Base-by-base conservation (phyloP, 495 filamentous ascomycete species). In the Talaromyces borbonicus region DNA sequence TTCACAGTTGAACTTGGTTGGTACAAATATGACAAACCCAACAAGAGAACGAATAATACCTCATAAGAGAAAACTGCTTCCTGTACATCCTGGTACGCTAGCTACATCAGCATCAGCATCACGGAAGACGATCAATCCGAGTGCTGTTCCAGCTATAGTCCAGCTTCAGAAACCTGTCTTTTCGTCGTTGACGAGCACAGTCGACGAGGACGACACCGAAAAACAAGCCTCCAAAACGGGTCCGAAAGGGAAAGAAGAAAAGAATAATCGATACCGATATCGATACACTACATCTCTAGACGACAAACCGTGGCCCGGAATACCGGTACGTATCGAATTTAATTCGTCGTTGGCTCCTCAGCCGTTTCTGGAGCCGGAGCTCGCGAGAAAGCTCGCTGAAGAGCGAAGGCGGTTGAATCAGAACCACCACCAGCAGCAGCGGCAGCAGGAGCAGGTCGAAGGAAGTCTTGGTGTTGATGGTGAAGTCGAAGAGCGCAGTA, bases 331-430 rank as follows among this genome's bases (percentile, higher is more conserved):
- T 3, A 43, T 47, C 20, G 54, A 55, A 43, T 51, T 55, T n/a
- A 49, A 60, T 46, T 57, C 60, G 2, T 51, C 49, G 23, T 25
- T 18, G 22, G 45, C 47, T 36, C 52, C 56, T 35, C 59, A 65
- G 43, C 61, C 56, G 25, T 62, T 65, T 32, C 46, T 65, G 19
- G 57, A 65, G 46, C 54, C 57, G 27, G 54, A 12, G 25, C 8
- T 49, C 14, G 52, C 55, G 43, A 53, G 49, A n/a, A 41, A 4
- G 11, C 14, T 26, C 3, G 19, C 19, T 4, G 38, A 41, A 41
- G 38, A 2, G 41, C 23, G 36, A n/a, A n/a, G n/a, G n/a, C n/a
- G n/a, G n/a, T n/a, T n/a, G n/a, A n/a, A n/a, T n/a, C n/a, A n/a
- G n/a, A n/a, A n/a, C n/a, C n/a, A n/a, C n/a, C n/a, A n/a, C n/a